Evolutionary conservation across 1,284 basidiomycete species (phyloP), one percentile per base, ranked within the genome.

Genomic region (Ustilago nuda): DNA sequence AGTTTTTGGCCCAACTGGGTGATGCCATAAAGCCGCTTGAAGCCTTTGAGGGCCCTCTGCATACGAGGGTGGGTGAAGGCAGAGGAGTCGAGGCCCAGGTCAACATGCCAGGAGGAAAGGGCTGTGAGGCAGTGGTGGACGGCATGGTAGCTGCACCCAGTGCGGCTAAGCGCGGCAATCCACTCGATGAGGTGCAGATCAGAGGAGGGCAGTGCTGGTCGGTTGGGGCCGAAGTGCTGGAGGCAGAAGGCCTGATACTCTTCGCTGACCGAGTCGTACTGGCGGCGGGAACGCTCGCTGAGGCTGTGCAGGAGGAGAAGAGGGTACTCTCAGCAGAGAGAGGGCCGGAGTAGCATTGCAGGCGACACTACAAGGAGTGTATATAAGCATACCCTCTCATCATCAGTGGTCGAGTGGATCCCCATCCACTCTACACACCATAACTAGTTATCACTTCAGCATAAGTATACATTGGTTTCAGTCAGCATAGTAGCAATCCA

Each of bases 201-300:
- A 17, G 39, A 13, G 12, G 46, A 15, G 5, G 46, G 46, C 4
- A 48, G 27, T 5, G 19, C 8, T 15, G 23, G n/a, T 15, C n/a
- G n/a, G n/a, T 13, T 13, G 8, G 46, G 30, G 30, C 50, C 50
- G 13, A 52, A 52, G 50, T 52, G 50, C 8, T 12, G 32, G 19
- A 33, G 7, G 50, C 50, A 52, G 50, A 52, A 52, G 30, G 50
- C 50, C n/a, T 52, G 50, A 17, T 52, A 52, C 3, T 5, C 13
- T 5, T 27, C 50, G 13, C 50, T 33, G 50, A 17, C 30, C 12
- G 50, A 19, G 23, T 32, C 13, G 50, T 52, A 52, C 50, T 52
- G 50, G 27, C 50, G 8, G 30, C 39, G 39, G 8, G 39, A 41
- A 17, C 13, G 4, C 4, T 9, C 39, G 12, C 39, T 41, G 39